These are phyloP conservation scores for Aspergillus conjunctus DNA, from an alignment of 495 filamentous ascomycete species.

Conservation along the genomic window DNA sequence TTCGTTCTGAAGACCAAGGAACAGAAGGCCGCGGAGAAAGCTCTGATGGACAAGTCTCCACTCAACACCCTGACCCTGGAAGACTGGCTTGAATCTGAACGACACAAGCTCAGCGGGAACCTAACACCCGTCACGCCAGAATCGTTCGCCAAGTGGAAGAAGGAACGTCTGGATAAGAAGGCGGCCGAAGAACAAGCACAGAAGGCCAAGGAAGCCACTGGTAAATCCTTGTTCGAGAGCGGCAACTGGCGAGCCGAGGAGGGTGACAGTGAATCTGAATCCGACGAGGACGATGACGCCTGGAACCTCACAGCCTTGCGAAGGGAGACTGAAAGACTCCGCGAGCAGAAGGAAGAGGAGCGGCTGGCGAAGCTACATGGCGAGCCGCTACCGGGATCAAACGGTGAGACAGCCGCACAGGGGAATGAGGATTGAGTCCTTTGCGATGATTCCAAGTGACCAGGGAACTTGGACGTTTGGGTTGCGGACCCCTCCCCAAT, in stretches of 20 bases:
- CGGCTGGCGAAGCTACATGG: constrained; percentile 43
- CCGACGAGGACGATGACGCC: constrained; percentile 55
- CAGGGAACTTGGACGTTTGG: constrained; percentile 36
- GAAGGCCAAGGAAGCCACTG: constrained; percentile 91
- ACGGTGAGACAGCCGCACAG: constrained; percentile 28
- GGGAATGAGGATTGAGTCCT: constrained; percentile 38
- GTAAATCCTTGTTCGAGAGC: constrained; percentile 91
- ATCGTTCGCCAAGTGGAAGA: constrained; percentile 93
- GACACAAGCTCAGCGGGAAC: constrained; percentile 87
- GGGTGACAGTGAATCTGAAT: constrained; percentile 59
- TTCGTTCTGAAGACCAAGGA: constrained; percentile 98
- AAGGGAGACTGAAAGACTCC: constrained; percentile 67
- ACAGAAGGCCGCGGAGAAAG: constrained; percentile 93
- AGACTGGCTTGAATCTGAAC: constrained; percentile 93
- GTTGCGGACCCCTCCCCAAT: constrained; percentile 29
- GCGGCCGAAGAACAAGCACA: constrained; percentile 86
- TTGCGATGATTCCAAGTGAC: constrained; percentile 26
- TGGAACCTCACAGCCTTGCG: constrained; percentile 82
- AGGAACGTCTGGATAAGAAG: constrained; percentile 91
- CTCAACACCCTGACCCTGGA: constrained; percentile 93
- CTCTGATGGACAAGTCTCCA: constrained; percentile 94
- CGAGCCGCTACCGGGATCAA: constrained; percentile 26
- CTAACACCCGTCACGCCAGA: constrained; percentile 93
- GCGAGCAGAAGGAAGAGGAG: constrained; percentile 48
- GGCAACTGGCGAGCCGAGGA: constrained; percentile 83